These are phyloP conservation scores for Peronospora destructor DNA, from an alignment of 352 stramenopile species.

Conservation along the genomic window DNA sequence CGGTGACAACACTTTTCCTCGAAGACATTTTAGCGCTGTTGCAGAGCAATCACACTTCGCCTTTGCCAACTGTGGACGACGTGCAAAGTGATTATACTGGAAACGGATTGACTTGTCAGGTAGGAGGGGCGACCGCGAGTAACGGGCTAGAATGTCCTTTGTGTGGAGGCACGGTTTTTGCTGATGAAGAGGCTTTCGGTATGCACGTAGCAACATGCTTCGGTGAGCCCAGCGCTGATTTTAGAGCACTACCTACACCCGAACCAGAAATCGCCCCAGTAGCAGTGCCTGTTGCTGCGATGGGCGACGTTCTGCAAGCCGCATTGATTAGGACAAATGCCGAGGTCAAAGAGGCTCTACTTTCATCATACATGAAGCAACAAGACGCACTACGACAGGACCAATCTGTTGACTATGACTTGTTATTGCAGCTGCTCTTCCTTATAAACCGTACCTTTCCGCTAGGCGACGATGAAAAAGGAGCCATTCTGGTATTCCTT, in stretches of 20 bases:
- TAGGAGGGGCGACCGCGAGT: constrained; percentile 3
- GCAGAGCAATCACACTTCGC: constrained; percentile 25
- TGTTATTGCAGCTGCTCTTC: constrained; percentile 59
- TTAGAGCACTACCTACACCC: constrained; percentile 1
- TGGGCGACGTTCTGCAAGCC: constrained; percentile 36
- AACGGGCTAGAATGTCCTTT: constrained; percentile 67
- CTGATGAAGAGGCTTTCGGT: constrained; percentile 79
- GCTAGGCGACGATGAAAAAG: constrained; percentile 40
- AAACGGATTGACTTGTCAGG: constrained; percentile 1
- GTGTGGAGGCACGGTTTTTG: constrained; percentile 66
- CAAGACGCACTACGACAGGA: constrained; percentile 54
- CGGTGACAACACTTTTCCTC: constrained; percentile 90
- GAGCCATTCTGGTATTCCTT: constrained; percentile 78
- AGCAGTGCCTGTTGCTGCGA: constrained; percentile 16
- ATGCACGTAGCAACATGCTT: constrained; percentile 82
- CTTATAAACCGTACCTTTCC: constrained; percentile 57
- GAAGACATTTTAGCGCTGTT: constrained; percentile 75
- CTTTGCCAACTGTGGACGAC: constrained; percentile 26
- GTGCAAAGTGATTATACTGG: constrained; percentile 10
- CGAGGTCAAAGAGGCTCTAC: constrained; percentile 30
- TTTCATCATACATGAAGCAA: constrained; percentile 55
- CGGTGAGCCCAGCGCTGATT: constrained; percentile 32
- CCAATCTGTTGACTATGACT: constrained; percentile 61
- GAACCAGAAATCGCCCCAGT: constrained; percentile 11
- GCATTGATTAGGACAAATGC: constrained; percentile 29